A percentile compares a stretch with the other conserved stretches of the same genome.
These are phyloP conservation scores for Fennellomyces sp. DNA, from an alignment of 371 early-diverging fungal genomes.

Conservation along the genomic window DNA sequence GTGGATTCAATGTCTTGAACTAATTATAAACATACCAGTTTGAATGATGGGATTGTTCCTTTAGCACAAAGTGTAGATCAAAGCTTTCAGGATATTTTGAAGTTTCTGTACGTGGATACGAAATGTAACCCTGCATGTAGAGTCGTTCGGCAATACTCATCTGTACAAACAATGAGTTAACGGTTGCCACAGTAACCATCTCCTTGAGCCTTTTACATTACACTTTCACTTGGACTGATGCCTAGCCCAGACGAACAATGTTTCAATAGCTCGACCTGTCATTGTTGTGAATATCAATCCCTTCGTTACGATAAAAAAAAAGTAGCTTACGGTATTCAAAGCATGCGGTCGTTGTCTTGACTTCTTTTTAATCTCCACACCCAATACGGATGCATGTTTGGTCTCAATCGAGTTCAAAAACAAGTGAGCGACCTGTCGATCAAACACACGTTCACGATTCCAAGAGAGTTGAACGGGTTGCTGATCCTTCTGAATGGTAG, in stretches of 20 bases:
- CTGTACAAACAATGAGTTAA: slow-evolving; percentile 13
- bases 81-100: slow-evolving; percentile 64
- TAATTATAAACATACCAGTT: slow-evolving; percentile 29
- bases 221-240: slow-evolving; percentile 52
- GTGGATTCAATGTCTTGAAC: neutral
- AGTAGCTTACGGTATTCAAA: slow-evolving; percentile 42
- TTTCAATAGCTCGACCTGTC: slow-evolving; percentile 49
- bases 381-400: slow-evolving; percentile 38
- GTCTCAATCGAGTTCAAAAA: slow-evolving; percentile 25
- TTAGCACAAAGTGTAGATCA: slow-evolving; percentile 49
- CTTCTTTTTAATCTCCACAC: slow-evolving; percentile 36
- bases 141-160: slow-evolving; percentile 58
- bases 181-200: neutral
- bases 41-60: slow-evolving; percentile 40
- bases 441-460: slow-evolving; percentile 48
- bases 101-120: slow-evolving; percentile 81
- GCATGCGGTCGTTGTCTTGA: slow-evolving; percentile 50
- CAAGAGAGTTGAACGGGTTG: slow-evolving; percentile 31
- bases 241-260: slow-evolving; percentile 49
- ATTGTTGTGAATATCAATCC: neutral
- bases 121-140: slow-evolving; percentile 66
- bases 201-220: slow-evolving; percentile 12
- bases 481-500: slow-evolving; percentile 29
- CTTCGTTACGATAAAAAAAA: neutral
- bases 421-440: slow-evolving; percentile 36